Conservation (phyloP, 345 rosid species). For the Pugionium dolabratum region DNA sequence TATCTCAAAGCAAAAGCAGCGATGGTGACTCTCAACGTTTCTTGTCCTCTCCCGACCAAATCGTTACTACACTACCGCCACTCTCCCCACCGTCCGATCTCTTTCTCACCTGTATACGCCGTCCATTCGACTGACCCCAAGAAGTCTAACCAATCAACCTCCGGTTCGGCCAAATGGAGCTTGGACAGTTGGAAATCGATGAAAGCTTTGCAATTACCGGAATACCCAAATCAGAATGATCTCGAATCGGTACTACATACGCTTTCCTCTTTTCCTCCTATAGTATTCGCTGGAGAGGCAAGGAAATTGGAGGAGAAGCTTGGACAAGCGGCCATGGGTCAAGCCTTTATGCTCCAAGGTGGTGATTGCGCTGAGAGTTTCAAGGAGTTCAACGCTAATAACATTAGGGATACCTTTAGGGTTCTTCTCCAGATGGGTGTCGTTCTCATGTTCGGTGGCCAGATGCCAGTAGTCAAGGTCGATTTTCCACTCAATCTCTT, state of each 20-base stretch:
- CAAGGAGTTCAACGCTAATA: slow-evolving; percentile 57
- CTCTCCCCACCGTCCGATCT: slow-evolving; percentile 35
- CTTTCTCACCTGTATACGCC: slow-evolving; percentile 49
- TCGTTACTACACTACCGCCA: slow-evolving; percentile 35
- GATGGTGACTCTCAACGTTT: slow-evolving; percentile 48
- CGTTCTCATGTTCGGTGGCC: slow-evolving; percentile 68
- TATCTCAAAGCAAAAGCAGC: neutral
- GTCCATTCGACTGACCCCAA: slow-evolving; percentile 56
- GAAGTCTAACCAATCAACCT: slow-evolving; percentile 29
- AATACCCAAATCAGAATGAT: slow-evolving; percentile 59
- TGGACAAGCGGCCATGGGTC: slow-evolving; percentile 56
- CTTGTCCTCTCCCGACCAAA: slow-evolving; percentile 43
- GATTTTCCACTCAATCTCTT: neutral
- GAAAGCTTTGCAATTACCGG: slow-evolving; percentile 65
- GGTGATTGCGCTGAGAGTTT: slow-evolving; percentile 42
- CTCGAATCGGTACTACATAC: slow-evolving; percentile 60
- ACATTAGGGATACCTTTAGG: slow-evolving; percentile 63
- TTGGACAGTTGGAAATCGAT: slow-evolving; percentile 61
- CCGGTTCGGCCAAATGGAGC: slow-evolving; percentile 48
- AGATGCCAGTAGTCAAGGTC: slow-evolving; percentile 60
- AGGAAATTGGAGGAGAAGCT: slow-evolving; percentile 58
- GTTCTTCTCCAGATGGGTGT: slow-evolving; percentile 71
- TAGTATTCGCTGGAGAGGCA: slow-evolving; percentile 72
- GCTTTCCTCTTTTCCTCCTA: slow-evolving; percentile 59
- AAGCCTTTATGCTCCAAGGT: slow-evolving; percentile 65